phyloP scores from a whole-genome alignment of 1,139 yeast species.

The Chernovozyma sophiae-reginae region DNA sequence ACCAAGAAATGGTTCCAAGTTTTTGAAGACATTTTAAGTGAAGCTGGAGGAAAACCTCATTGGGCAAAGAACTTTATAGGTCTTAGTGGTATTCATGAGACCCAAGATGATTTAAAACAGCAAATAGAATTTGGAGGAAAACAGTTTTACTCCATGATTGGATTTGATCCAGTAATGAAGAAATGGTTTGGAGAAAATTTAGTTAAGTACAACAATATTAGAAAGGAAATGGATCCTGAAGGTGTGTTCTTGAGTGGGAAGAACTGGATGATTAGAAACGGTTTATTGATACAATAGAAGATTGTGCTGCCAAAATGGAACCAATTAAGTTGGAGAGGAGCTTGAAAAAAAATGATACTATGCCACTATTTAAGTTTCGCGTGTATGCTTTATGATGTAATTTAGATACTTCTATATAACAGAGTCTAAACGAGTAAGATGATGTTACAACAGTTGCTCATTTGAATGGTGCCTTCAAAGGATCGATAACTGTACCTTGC shows the following conservation, averaged over 20 bases:
- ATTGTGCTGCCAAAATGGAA: no score
- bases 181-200: conserved; percentile 83
- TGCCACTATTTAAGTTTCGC: conserved; percentile 1
- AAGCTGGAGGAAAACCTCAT: conserved; percentile 91
- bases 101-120: conserved; percentile 32
- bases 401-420: conserved; percentile 1
- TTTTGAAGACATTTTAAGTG: conserved; percentile 75
- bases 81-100: conserved; percentile 36
- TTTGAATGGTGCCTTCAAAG: conserved; percentile 70
- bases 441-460: no score
- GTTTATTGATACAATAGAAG: conserved; percentile 47
- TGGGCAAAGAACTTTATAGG: conserved; percentile 99
- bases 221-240: conserved; percentile 71
- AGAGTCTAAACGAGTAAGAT: no score
- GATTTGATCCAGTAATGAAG: conserved; percentile 63
- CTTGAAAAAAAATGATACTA: no score
- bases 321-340: no score
- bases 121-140: conserved; percentile 42
- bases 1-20: conserved; percentile 76
- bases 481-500: conserved; percentile 88
- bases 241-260: conserved; percentile 76
- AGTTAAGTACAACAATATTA: conserved; percentile 51
- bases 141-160: conserved; percentile 73
- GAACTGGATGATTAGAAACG: conserved; percentile 79
- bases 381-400: background rate